phyloP scores from a whole-genome alignment of 78 protist genomes.

The Speleostelium caveatum region DNA sequence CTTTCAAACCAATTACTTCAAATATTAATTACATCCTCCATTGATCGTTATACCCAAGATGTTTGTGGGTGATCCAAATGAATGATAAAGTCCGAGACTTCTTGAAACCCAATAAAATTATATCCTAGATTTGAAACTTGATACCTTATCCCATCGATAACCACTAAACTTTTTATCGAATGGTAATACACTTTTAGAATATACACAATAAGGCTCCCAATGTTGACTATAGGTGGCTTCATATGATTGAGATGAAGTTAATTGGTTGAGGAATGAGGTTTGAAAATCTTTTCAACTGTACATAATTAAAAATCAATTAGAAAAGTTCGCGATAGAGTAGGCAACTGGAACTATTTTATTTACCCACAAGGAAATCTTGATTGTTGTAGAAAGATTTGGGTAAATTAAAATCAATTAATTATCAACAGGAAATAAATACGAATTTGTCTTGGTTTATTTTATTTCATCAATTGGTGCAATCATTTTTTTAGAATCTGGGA shows the following conservation, averaged over 20 bases:
- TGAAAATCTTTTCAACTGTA: too few species aligned
- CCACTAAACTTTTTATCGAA: background rate
- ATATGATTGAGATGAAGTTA: background rate
- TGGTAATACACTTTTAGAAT: background rate
- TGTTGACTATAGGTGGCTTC: background rate
- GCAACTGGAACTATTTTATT: too few species aligned
- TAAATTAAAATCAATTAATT: too few species aligned
- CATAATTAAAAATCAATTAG: too few species aligned
- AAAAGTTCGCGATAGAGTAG: too few species aligned
- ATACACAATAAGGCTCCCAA: conserved; percentile 12
- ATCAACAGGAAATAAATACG: too few species aligned
- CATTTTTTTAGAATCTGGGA: background rate
- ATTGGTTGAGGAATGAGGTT: background rate
- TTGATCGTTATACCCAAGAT: background rate
- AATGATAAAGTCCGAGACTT: background rate
- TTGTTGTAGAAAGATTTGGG: too few species aligned
- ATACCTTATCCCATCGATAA: conserved; percentile 13
- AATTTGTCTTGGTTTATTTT: background rate
- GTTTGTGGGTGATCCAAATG: background rate
- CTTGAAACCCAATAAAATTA: background rate
- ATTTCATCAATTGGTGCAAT: background rate
- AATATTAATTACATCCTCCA: background rate
- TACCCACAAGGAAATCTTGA: too few species aligned
- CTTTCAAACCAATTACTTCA: background rate
- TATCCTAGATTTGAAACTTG: background rate